Percentiles rank a stretch among this genome's conserved stretches.
These are phyloP conservation scores for Blastobotrys attinorum DNA, from an alignment of 805 yeast species.

Conservation along the genomic window DNA sequence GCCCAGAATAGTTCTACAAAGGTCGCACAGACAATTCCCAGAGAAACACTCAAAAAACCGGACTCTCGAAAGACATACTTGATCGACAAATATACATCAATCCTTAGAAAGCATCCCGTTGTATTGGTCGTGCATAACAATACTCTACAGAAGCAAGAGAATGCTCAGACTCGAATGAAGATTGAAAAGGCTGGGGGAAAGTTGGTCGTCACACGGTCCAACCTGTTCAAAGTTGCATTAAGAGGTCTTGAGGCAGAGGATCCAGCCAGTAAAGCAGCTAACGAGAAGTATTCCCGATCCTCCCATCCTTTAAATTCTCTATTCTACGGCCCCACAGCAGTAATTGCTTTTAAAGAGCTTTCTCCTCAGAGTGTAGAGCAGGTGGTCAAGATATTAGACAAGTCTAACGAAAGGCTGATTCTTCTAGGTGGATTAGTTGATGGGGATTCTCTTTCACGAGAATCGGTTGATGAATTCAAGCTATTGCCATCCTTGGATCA, in stretches of 20 bases:
- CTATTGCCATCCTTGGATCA: slow-evolving; percentile 63
- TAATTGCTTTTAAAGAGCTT: slow-evolving; percentile 56
- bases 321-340: slow-evolving; percentile 80
- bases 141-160: slow-evolving; percentile 64
- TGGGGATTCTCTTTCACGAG: slow-evolving; percentile 42
- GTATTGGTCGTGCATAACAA: slow-evolving; percentile 79
- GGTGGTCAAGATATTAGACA: slow-evolving; percentile 52
- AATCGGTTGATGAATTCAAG: slow-evolving; percentile 55
- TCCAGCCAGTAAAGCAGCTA: slow-evolving; percentile 59
- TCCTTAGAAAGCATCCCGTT: slow-evolving; percentile 61
- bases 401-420: slow-evolving; percentile 64
- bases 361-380: slow-evolving; percentile 63
- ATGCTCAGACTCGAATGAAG: slow-evolving; percentile 52
- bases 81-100: slow-evolving; percentile 67
- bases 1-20: too few species aligned
- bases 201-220: slow-evolving; percentile 59
- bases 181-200: slow-evolving; percentile 60
- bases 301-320: slow-evolving; percentile 64
- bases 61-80: slow-evolving; percentile 80
- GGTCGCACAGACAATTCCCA: too few species aligned
- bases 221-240: slow-evolving; percentile 66
- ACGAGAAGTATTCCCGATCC: slow-evolving; percentile 27
- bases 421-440: slow-evolving; percentile 84
- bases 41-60: slow-evolving; percentile 52
- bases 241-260: slow-evolving; percentile 61